These are phyloP conservation scores for Tolypocladium nubicola DNA, from an alignment of 2,329 filamentous ascomycete species.

Conservation along the genomic window DNA sequence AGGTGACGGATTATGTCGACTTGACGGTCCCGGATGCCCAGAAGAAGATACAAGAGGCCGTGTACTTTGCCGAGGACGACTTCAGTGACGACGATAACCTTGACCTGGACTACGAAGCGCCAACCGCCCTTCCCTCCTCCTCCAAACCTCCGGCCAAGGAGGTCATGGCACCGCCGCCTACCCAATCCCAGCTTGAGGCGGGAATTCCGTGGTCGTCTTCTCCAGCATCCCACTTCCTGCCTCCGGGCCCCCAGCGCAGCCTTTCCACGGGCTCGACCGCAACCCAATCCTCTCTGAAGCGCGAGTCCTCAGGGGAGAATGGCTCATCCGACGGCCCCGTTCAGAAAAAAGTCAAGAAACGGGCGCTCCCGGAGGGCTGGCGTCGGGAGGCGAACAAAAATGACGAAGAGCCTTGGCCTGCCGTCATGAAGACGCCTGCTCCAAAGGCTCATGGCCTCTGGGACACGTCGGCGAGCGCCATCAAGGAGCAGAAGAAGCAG, in stretches of 20 bases:
- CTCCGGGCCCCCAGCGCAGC: conserved; percentile 17
- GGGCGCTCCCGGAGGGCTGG: conserved; percentile 45
- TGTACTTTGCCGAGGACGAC: conserved; percentile 68
- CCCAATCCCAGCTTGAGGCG: conserved; percentile 14
- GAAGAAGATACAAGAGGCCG: conserved; percentile 19
- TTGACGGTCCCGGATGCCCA: conserved; percentile 18
- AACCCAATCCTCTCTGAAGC: conserved; percentile 26
- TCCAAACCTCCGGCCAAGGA: conserved; percentile 12
- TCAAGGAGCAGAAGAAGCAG: conserved; percentile 70
- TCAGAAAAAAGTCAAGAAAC: conserved; percentile 42
- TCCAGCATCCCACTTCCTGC: conserved; percentile 36
- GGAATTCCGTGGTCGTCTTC: conserved; percentile 65
- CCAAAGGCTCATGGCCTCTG: conserved; percentile 38
- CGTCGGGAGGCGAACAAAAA: conserved; percentile 23
- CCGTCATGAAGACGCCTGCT: conserved; percentile 18
- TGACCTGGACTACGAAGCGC: conserved; percentile 56
- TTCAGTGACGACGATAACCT: conserved; percentile 78
- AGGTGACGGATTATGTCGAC: conserved; percentile 19
- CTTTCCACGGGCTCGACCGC: conserved; percentile 8
- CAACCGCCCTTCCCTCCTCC: conserved; percentile 35
- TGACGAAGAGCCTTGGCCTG: conserved; percentile 15
- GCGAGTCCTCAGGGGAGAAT: conserved; percentile 24
- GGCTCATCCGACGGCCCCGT: conserved; percentile 12
- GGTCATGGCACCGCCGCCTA: conserved; percentile 15
- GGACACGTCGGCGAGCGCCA: conserved; percentile 63